Conservation (phyloP, 177 flowering plant species). For the Vitis hybrid region DNA sequence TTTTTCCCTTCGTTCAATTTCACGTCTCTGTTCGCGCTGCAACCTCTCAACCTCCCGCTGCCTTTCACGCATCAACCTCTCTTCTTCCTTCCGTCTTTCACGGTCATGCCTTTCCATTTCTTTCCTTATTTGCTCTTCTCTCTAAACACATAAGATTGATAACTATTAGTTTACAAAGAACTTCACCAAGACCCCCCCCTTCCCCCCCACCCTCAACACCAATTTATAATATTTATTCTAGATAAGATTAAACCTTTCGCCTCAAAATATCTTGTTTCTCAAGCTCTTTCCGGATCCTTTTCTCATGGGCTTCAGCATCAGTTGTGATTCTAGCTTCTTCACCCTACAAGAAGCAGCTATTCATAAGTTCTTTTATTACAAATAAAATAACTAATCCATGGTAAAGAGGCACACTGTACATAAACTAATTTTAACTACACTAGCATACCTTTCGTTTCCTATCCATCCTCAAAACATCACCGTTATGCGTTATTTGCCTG, state of each 20-base stretch:
- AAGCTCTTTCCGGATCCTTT: conserved; percentile 76
- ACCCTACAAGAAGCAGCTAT: conserved; percentile 36
- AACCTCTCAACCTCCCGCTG: conserved; percentile 84
- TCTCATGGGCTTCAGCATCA: conserved; percentile 85
- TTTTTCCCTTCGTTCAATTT: conserved; percentile 79
- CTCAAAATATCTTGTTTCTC: conserved; percentile 82
- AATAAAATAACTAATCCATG: neutral
- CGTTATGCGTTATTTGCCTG: conserved; percentile 37
- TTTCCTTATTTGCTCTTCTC: conserved; percentile 88
- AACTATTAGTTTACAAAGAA: conserved; percentile 2
- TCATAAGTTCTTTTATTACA: neutral
- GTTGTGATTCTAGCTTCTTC: conserved; percentile 74
- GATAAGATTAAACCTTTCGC: conserved; percentile 60
- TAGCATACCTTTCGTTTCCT: conserved; percentile 83
- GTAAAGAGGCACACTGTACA: neutral
- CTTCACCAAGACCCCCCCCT: neutral
- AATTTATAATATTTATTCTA: neutral
- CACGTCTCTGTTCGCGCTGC: conserved; percentile 85
- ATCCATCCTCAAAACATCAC: conserved; percentile 50
- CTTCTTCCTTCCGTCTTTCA: conserved; percentile 93
- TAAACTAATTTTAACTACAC: neutral
- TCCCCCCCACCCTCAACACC: too few relatives aligned
- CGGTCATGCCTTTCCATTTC: conserved; percentile 94
- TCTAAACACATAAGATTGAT: conserved; percentile 33
- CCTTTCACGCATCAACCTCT: conserved; percentile 87